Evolutionary conservation across 371 early-diverging fungal genomes (phyloP), one percentile per base, ranked within the genome.

Genomic region (Chytridium lagenaria): DNA sequence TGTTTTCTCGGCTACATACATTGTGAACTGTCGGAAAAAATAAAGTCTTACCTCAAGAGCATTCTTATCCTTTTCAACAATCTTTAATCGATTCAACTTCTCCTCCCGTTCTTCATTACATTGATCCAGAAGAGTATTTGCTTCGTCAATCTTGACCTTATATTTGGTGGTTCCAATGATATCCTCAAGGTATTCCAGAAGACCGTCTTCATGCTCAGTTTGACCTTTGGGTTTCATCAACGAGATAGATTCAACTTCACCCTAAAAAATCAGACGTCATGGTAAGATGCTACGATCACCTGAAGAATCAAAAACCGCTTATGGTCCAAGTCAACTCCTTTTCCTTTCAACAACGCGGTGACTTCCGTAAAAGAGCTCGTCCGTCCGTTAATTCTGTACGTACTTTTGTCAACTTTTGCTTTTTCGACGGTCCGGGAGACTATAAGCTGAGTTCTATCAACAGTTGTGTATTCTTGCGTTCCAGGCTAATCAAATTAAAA

Each of bases 221-320:
- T 86, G 90, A 2, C 93, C 98, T 78, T 98, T 98, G 0, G 99
- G 93, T 79, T 99, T 99, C 99, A 99, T 99, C 78, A 95, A 90
- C 1, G 99, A 90, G 75, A 99, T 99, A 1, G 94, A 96, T 82
- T 99, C 99, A 51, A 99, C 99, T 80, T 99, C 99, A 64, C 99
- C 99, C 89, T 94, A 69, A n/a, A 39, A 7, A 15, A 1, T 40
- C 66, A 61, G 68, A 26, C 31, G 67, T 55, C 26, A 26, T 68
- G 36, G 52, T 19, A 22, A 16, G 37, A 12, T 39, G n/a, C 22
- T 7, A 26, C 50, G 38, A 63, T 15, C 59, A 86, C 89, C 83
- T 95, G 99, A 59, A 99, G 83, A 75, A 99, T 99, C 76, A 99
- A 83, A 78, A 99, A 99, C 55, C 99, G 90, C 78, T 99, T 99